These are phyloP conservation scores for Wallacemonas collosoma DNA, from an alignment of 208 protist genomes.

Conservation along the genomic window DNA sequence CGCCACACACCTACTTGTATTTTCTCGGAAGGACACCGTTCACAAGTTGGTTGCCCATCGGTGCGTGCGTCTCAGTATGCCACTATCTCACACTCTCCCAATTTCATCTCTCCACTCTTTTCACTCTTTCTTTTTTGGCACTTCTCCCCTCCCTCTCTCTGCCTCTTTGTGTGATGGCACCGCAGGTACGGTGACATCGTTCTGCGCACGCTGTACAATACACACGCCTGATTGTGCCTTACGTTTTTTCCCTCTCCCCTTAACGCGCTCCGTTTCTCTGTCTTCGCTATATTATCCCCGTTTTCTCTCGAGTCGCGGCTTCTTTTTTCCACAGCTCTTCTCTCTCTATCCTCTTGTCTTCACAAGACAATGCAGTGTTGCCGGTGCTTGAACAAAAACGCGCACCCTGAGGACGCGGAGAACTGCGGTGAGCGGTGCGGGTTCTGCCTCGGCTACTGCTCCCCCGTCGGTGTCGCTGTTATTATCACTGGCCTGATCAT, in stretches of 20 bases:
- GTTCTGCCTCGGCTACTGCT: constrained; percentile 57
- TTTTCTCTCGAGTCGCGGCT: too few relatives aligned
- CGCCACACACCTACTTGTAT: too few relatives aligned
- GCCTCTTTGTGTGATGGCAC: constrained; percentile 1
- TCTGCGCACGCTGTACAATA: too few relatives aligned
- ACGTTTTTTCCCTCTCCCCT: too few relatives aligned
- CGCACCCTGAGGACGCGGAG: constrained; percentile 30
- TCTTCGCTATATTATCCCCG: background rate
- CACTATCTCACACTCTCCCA: too few relatives aligned
- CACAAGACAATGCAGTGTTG: constrained; percentile 7
- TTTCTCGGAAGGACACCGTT: too few relatives aligned
- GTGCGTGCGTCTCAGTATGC: too few relatives aligned
- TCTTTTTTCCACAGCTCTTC: background rate
- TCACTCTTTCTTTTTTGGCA: constrained; percentile 14
- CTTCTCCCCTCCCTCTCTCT: constrained; percentile 5
- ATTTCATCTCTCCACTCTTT: constrained; percentile 3
- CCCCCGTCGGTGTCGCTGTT: constrained; percentile 32
- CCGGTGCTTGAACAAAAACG: constrained; percentile 29
- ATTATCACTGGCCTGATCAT: constrained; percentile 40
- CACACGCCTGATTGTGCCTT: too few relatives aligned
- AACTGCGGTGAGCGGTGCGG: constrained; percentile 30
- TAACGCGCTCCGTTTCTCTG: background rate
- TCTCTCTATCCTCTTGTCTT: constrained; percentile 3
- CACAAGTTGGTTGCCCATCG: too few relatives aligned
- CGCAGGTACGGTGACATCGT: background rate